Evolutionary conservation across 2,329 filamentous ascomycete genomes (phyloP).

Genomic region (Pyricularia grisea): DNA sequence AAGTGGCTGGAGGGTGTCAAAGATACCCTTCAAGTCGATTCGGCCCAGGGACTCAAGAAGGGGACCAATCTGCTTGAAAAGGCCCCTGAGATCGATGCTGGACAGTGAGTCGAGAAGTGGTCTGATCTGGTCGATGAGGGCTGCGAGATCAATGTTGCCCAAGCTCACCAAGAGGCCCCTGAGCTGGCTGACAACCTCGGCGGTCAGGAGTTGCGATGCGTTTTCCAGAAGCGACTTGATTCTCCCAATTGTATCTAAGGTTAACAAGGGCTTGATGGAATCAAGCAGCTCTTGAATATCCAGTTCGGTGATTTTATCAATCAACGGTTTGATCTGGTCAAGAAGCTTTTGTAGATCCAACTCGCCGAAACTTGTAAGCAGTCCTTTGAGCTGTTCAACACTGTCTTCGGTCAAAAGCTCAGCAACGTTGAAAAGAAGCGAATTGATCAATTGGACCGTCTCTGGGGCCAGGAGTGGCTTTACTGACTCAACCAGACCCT

Average conservation of each 20-base stretch:
- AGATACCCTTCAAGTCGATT: slow-evolving; percentile 20
- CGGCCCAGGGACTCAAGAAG: slow-evolving; percentile 16
- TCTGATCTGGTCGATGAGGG: slow-evolving; percentile 10
- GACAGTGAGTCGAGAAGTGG: not conserved
- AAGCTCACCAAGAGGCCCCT: slow-evolving; percentile 20
- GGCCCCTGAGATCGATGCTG: not conserved
- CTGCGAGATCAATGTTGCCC: slow-evolving; percentile 23
- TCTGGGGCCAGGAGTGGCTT: not conserved
- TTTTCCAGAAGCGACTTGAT: slow-evolving; percentile 7
- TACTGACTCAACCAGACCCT: slow-evolving; percentile 6
- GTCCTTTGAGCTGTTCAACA: not conserved
- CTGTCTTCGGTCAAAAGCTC: not conserved
- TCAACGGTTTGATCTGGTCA: slow-evolving; percentile 8
- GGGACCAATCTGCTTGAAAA: slow-evolving; percentile 15
- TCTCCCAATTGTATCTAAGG: not conserved
- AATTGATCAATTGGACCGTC: not conserved
- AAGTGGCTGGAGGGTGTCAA: slow-evolving; percentile 17
- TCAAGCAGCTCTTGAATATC: slow-evolving; percentile 22
- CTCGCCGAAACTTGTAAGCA: not conserved
- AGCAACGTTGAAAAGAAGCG: not conserved
- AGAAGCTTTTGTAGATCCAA: not conserved
- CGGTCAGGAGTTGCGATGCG: slow-evolving; percentile 18
- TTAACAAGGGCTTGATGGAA: slow-evolving; percentile 16
- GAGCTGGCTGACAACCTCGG: slow-evolving; percentile 17
- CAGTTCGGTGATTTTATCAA: slow-evolving; percentile 23